phyloP scores from a whole-genome alignment of 2,329 filamentous ascomycete species.

The Penicillium freii region DNA sequence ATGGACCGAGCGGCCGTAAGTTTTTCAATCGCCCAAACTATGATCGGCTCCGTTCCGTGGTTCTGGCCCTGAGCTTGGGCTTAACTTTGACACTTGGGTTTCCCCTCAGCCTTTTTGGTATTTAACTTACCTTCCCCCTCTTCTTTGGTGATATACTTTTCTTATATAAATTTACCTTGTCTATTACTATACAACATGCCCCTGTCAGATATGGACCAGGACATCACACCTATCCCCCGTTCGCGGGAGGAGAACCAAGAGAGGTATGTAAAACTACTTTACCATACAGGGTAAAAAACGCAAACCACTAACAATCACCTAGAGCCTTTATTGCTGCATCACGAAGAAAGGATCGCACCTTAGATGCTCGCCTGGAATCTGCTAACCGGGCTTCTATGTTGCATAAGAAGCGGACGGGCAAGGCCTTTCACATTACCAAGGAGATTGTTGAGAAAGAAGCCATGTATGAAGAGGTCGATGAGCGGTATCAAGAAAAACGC shows the following conservation, averaged over 20 bases:
- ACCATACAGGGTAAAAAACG: too few relatives aligned
- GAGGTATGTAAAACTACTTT: conserved; percentile 31
- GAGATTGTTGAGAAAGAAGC: conserved; percentile 86
- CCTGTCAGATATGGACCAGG: conserved; percentile 31
- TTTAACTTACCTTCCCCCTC: background rate
- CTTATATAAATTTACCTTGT: background rate
- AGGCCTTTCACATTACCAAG: conserved; percentile 75
- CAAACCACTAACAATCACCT: conserved; percentile 10
- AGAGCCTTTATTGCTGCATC: conserved; percentile 93
- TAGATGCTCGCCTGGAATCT: conserved; percentile 85
- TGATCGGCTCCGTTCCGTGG: conserved; percentile 25
- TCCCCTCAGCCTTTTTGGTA: conserved; percentile 15
- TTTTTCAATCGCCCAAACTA: conserved; percentile 22
- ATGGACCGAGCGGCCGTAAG: conserved; percentile 8
- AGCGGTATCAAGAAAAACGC: conserved; percentile 56
- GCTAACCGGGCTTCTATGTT: conserved; percentile 85
- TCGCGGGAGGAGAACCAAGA: conserved; percentile 48
- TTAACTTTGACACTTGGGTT: conserved; percentile 18
- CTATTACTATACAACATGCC: conserved; percentile 19
- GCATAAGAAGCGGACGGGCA: conserved; percentile 82
- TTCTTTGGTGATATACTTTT: background rate
- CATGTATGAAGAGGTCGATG: conserved; percentile 95
- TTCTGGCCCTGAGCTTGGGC: conserved; percentile 9
- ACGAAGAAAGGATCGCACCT: conserved; percentile 75
- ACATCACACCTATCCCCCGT: conserved; percentile 35